Evolutionary conservation across 805 yeast genomes (phyloP), one percentile per base, ranked within the genome.

Genomic region (Isabelozyma rhagii): DNA sequence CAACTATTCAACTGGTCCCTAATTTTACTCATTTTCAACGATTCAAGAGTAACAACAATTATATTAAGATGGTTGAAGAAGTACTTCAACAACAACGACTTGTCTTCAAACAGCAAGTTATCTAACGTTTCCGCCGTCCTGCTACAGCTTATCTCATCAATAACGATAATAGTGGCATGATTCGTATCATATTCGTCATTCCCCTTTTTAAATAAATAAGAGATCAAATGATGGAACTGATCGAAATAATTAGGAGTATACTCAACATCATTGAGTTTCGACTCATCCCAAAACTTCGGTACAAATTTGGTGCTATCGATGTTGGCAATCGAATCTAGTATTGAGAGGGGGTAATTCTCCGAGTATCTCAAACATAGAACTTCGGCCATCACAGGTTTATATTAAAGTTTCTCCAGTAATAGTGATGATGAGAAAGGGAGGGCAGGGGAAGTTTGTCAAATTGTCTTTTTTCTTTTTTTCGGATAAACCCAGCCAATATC

Each of bases 1-100:
- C 57, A 58, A 8, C 34, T 47, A 52, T 63, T 58, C 21, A 49
- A 38, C 14, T 46, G 27, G 18, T 44, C 34, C 13, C 45, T 46
- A 11, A 27, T 25, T 28, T 46, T 17, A 14, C 34, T 29, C 17
- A 49, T 40, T 10, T 39, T 14, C 13, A 53, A 27, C 11, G 36
- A 15, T 8, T 44, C 44, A 21, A 39, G 45, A 10, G 44, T 41
- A 15, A 67, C 52, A 14, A 68, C 63, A 27, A 71, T 60, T 39
- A 71, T 51, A 58, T 72, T 72, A 52, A 67, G 58, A 57, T 73
- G 77, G 51, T 57, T 57, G 56, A 73, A 73, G 48, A 61, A 71
- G 62, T 66, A 72, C 43, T 63, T 62, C 50, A 73, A 60, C 17
- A 72, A 57, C 31, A 71, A 54, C 50, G 49, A 50, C 50, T 67